Base-by-base conservation (phyloP, 1,284 basidiomycete species). In the Cryptococcus neoformans region DNA sequence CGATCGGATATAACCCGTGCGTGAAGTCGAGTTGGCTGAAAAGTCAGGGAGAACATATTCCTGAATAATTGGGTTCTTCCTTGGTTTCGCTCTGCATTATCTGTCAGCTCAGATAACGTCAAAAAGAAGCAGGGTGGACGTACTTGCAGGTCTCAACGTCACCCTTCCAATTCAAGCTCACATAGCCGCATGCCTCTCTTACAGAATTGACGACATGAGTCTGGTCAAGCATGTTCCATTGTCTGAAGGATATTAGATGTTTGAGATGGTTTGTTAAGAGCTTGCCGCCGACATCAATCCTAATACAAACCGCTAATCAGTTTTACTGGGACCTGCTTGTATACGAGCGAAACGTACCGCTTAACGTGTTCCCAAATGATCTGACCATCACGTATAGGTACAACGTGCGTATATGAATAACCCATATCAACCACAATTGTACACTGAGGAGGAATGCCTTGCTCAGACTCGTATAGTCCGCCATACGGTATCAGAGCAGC, bases 151-250 rank as follows among this genome's bases (percentile, higher is more conserved):
- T 75, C 74, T 93, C 87, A 58, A 93, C 77, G 76, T 95, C 91
- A 48, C 76, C 70, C 55, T 80, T 81, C 79, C 88, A 92, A 69
- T 87, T 80, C 42, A 80, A 80, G n/a, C 88, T 86, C 53, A 96
- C 88, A 75, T 89, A 97, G 74, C 90, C 91, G 72, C 90, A 93
- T 11, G 82, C 78, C 71, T 87, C 90, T 73, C 95, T 93, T 66
- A 93, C 87, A 62, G 89, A 84, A 77, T 93, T 92, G 78, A 96
- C 88, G 67, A 97, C 87, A 75, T 88, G 85, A 0, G 90, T 92
- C 78, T 96, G 89, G 71, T 97, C 92, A 85, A 93, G 92, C 89
- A 97, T 92, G 75, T 97, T 92, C 89, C 91, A 95, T 70, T 98
- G 94, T 37, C 92, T 86, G 75, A 91, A 97, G 10, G 92, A 95